Conservation (phyloP, 1,284 basidiomycete species). For the Marasmius sp. region DNA sequence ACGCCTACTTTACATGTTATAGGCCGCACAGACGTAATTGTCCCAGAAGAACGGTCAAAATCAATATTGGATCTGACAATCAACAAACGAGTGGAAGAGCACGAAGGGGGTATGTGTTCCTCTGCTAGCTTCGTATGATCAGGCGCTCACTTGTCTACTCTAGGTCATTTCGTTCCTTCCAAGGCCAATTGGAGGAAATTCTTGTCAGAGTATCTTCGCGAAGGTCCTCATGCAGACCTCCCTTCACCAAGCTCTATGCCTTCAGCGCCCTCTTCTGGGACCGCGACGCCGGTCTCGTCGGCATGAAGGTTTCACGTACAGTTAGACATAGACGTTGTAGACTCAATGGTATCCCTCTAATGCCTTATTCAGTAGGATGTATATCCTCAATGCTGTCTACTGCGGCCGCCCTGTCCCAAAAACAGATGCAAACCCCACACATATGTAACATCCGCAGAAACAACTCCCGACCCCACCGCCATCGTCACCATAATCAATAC, state of each 20-base stretch:
- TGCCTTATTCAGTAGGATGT: too few relatives aligned
- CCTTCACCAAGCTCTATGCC: slow-evolving; percentile 31
- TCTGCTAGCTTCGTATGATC: neutral
- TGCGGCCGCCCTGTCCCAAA: too few relatives aligned
- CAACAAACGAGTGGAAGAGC: slow-evolving; percentile 65
- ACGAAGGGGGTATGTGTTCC: slow-evolving; percentile 64
- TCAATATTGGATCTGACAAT: slow-evolving; percentile 59
- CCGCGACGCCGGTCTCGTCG: slow-evolving; percentile 28
- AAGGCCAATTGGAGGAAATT: slow-evolving; percentile 76
- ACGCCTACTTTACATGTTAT: slow-evolving; percentile 84
- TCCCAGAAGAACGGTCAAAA: slow-evolving; percentile 70
- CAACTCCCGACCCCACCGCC: too few relatives aligned
- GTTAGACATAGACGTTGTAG: too few relatives aligned
- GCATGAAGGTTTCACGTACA: neutral
- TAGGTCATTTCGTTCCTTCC: slow-evolving; percentile 80
- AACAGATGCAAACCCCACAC: too few relatives aligned
- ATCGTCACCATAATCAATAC: too few relatives aligned
- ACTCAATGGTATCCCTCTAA: too few relatives aligned
- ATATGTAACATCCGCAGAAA: too few relatives aligned
- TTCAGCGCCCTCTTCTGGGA: slow-evolving; percentile 33
- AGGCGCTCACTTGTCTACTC: slow-evolving; percentile 3
- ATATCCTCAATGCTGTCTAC: too few relatives aligned
- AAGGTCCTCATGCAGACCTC: slow-evolving; percentile 34
- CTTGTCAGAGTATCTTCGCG: slow-evolving; percentile 49
- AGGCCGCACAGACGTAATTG: slow-evolving; percentile 80